Percentiles rank a stretch among this genome's conserved stretches.
Conservation (phyloP, 495 filamentous ascomycete genomes). For the Patellaria atrata region DNA sequence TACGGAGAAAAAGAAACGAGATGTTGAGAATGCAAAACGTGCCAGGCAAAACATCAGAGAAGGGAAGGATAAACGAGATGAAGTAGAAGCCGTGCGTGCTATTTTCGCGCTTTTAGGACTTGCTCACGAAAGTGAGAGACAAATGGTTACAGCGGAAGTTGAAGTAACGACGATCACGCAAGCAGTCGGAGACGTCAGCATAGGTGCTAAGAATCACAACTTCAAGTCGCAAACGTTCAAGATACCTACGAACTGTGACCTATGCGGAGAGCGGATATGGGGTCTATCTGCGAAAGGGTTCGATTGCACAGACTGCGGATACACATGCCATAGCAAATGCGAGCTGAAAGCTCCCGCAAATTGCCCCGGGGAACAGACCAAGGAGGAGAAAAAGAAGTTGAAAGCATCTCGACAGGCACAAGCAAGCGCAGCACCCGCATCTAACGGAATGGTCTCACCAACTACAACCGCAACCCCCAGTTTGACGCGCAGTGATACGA, state of each 20-base stretch:
- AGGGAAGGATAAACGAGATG: slow-evolving; percentile 71
- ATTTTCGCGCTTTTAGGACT: slow-evolving; percentile 71
- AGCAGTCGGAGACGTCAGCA: slow-evolving; percentile 76
- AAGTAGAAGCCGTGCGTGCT: slow-evolving; percentile 59
- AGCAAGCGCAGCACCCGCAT: slow-evolving; percentile 38
- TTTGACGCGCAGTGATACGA: slow-evolving; percentile 66
- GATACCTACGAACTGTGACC: slow-evolving; percentile 94
- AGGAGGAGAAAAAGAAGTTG: slow-evolving; percentile 87
- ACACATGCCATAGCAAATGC: slow-evolving; percentile 96
- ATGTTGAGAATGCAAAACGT: slow-evolving; percentile 61
- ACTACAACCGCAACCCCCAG: slow-evolving; percentile 31
- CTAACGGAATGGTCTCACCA: slow-evolving; percentile 28
- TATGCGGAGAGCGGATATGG: slow-evolving; percentile 94
- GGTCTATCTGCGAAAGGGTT: slow-evolving; percentile 90
- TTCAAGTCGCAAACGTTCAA: slow-evolving; percentile 97
- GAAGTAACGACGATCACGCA: slow-evolving; percentile 79
- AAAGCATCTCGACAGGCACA: slow-evolving; percentile 70
- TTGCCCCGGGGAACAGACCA: slow-evolving; percentile 83
- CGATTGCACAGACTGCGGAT: slow-evolving; percentile 88
- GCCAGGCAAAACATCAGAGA: slow-evolving; percentile 60
- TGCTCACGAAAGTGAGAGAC: slow-evolving; percentile 73
- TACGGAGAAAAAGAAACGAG: slow-evolving; percentile 65
- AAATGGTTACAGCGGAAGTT: slow-evolving; percentile 74
- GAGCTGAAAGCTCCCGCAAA: slow-evolving; percentile 96
- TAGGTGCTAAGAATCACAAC: slow-evolving; percentile 84